Evolutionary conservation across 192 early-diverging fungal species (phyloP), one percentile per base, ranked within the genome.

Genomic region (Phycomyces blakesleeanus): DNA sequence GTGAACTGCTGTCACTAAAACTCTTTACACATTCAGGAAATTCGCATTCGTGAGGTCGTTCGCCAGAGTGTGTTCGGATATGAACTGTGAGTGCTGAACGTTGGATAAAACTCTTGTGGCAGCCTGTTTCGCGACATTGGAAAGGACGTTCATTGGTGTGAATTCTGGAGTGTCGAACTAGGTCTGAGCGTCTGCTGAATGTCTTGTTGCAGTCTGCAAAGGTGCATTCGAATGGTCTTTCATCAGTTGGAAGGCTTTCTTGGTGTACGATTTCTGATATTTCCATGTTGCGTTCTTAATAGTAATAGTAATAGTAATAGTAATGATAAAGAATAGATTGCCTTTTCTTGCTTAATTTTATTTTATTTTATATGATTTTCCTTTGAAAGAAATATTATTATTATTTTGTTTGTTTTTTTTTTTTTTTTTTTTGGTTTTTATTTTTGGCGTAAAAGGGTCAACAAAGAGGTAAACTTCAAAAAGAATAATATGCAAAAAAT

Each of bases 91-190:
- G 74, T 51, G 90, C 90, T 9, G 87, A 89, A 44, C 87, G 81
- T 79, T 77, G 88, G 67, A 92, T 90, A 62, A 92, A 92, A 29
- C 86, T 76, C 78, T 92, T 92, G 68, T 78, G 81, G 64, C 91
- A 92, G 47, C 72, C 81, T 22, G 62, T 51, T 57, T 83, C 77
- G 20, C 47, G 61, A 64, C 90, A 92, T 40, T 70, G 65, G 68
- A 85, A 92, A 5, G 90, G 88, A 65, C 82, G 75, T 59, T 90
- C 88, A 57, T 87, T 87, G 38, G 85, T 89, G 67, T 91, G 90
- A 63, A 91, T 89, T 38, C 90, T 78, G 38, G 72, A 76, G 77
- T 91, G 90, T 34, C 90, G 81, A 26, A 81, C 84, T 4, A 90
- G 75, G 63, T 91, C 90, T 26, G 82, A 84, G 54, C 78, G 71